Evolutionary conservation across 78 protist genomes (phyloP).

Genomic region (Dictyostelium discoideum): DNA sequence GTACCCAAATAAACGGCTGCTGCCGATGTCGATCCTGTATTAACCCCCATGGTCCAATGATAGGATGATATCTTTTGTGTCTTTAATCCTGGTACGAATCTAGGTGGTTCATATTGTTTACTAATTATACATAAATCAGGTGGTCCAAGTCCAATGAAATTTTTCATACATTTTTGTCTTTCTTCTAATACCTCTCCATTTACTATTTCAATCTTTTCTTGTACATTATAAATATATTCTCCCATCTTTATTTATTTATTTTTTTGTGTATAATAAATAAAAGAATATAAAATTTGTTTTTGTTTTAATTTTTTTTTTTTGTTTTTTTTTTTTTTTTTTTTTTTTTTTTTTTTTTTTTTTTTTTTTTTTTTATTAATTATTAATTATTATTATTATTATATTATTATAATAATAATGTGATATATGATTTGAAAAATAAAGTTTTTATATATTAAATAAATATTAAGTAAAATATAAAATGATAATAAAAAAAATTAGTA

Average conservation of each 20-base stretch:
- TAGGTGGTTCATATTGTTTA: constrained; percentile 74
- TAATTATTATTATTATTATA: too few relatives aligned
- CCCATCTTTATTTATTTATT: constrained; percentile 35
- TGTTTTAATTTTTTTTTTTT: too few relatives aligned
- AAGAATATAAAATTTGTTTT: too few relatives aligned
- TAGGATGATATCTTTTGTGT: constrained; percentile 31
- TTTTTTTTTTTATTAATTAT: too few relatives aligned
- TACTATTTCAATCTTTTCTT: constrained; percentile 57
- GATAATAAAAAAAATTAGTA: too few relatives aligned
- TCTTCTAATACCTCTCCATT: constrained; percentile 19
- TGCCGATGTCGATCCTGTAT: constrained; percentile 42
- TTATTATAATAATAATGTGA: too few relatives aligned
- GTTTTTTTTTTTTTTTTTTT: too few relatives aligned
- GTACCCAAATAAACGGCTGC: constrained; percentile 63
- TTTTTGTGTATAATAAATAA: too few relatives aligned
- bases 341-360: too few relatives aligned
- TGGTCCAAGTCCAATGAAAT: constrained; percentile 69
- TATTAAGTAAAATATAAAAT: too few relatives aligned
- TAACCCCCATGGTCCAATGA: constrained; percentile 50
- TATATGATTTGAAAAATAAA: too few relatives aligned
- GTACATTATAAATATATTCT: constrained; percentile 58
- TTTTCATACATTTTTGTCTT: constrained; percentile 25
- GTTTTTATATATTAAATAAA: too few relatives aligned
- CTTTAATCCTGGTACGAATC: constrained; percentile 69
- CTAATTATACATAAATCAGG: constrained; percentile 56